Evolutionary conservation across 257 asterid species (phyloP).

Genomic region (Perilla frutescens): DNA sequence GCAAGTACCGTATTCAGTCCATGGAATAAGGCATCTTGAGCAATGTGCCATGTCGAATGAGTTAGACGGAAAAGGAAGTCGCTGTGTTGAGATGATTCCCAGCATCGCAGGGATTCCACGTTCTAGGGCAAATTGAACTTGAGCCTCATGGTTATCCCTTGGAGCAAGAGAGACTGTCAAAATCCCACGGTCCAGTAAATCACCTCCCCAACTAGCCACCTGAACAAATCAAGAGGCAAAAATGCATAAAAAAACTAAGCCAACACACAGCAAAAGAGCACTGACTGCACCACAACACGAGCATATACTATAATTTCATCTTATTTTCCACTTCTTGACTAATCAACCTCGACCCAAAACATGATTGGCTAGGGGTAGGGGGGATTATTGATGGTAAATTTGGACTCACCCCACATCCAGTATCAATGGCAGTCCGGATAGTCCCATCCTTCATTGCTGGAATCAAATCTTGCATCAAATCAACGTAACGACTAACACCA

Average conservation of each 20-base stretch:
- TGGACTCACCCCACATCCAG: constrained; percentile 68
- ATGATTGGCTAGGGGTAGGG: background rate
- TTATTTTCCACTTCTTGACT: background rate
- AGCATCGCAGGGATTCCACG: constrained; percentile 70
- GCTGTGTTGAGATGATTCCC: constrained; percentile 56
- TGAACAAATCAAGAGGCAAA: constrained; percentile 18
- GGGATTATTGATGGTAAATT: constrained; percentile 1
- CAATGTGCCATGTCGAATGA: constrained; percentile 70
- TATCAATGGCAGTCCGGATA: constrained; percentile 60
- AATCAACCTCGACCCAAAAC: background rate
- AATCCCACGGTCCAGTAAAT: constrained; percentile 57
- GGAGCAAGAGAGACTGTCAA: constrained; percentile 68
- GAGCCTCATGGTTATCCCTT: constrained; percentile 66
- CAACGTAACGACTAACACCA: constrained; percentile 52
- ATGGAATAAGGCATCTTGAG: constrained; percentile 64
- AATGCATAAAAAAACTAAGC: background rate
- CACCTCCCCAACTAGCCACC: constrained; percentile 75
- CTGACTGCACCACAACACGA: background rate
- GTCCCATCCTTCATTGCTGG: constrained; percentile 62
- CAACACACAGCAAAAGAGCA: background rate
- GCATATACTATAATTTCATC: background rate
- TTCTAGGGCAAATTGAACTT: constrained; percentile 66
- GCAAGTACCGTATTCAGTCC: constrained; percentile 60
- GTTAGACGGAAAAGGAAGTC: constrained; percentile 65
- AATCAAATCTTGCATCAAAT: constrained; percentile 54